Evolutionary conservation across 441 rosid genomes (phyloP), one percentile per base, ranked within the genome.

Genomic region (Macaranga tanarius): DNA sequence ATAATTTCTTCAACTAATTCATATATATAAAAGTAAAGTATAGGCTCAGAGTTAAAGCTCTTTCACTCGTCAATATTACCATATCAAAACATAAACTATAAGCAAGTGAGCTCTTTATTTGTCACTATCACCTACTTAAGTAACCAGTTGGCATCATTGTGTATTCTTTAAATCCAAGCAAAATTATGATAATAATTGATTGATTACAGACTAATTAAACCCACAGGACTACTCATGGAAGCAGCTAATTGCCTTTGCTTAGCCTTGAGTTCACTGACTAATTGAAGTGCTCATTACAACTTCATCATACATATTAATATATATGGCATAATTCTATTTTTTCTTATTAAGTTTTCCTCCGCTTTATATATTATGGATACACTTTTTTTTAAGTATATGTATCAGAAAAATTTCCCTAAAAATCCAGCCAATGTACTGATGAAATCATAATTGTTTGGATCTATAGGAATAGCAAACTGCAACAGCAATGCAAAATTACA

Each of bases 1-100:
- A n/a, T n/a, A n/a, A n/a, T n/a, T n/a, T n/a, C n/a, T n/a, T n/a
- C n/a, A n/a, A n/a, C n/a, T n/a, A n/a, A n/a, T n/a, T n/a, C n/a
- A n/a, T n/a, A n/a, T n/a, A n/a, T n/a, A n/a, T n/a, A n/a, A n/a
- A n/a, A n/a, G n/a, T n/a, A n/a, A n/a, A n/a, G n/a, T n/a, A n/a
- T n/a, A 81, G 86, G 72, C 85, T 87, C 25, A 75, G 89, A 55
- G 82, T 74, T 5, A n/a, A n/a, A n/a, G 86, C 86, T 17, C 74
- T 88, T 17, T 77, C 80, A 45, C 77, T 86, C 1, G 87, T 83
- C 71, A 80, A 55, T 56, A 55, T 78, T 69, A 79, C 82, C 78
- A 84, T 80, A 75, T 83, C 88, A n/a, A 85, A 83, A 62, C 87
- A n/a, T 60, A 48, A 19, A 70, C 73, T 70, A 42, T 42, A 51